Base-by-base conservation (phyloP, 805 yeast species). In the Saturnispora dispora region DNA sequence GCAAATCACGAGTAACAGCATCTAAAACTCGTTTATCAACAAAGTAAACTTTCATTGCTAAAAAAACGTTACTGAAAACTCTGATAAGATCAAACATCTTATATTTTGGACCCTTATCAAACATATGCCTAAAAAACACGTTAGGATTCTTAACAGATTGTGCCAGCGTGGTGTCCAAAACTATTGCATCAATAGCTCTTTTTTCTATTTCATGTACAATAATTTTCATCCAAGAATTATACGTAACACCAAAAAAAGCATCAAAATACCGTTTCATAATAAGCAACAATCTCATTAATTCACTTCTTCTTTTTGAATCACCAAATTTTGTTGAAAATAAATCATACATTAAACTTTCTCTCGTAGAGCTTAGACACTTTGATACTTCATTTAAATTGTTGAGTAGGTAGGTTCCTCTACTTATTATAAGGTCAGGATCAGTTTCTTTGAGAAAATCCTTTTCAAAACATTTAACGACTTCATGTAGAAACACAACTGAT, bases 401-500 rank as follows among this genome's bases (percentile, higher is more conserved):
- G 33, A 55, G 39, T 11, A 58, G 36, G 37, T 52, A 58, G 7
- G 57, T 50, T n/a, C 57, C 57, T 11, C 33, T 41, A 3, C 41
- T 28, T n/a, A 48, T 51, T 11, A 50, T 41, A 3, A 23, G 41
- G 5, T 48, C 51, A 5, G 54, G 35, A 27, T 55, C 54, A 8
- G 46, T 28, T n/a, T 44, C 32, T 10, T 15, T 17, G 9, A 5
- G 8, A 25, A 52, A 13, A 1, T 40, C 81, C 47, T 78, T 81
- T 71, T 90, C 97, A 57, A 91, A 88, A 1, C 85, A 84, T 30
- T 86, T 79, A 63, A 91, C 75, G 2, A 88, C 93, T 63, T 83
- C 88, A 42, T 96, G 96, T 53, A 93, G 71, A 64, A 93, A 86
- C 51, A 81, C 82, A 70, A 90, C 98, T 61, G 93, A 83, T 68